phyloP scores from a whole-genome alignment of 495 filamentous ascomycete genomes.

The Podospora conica region DNA sequence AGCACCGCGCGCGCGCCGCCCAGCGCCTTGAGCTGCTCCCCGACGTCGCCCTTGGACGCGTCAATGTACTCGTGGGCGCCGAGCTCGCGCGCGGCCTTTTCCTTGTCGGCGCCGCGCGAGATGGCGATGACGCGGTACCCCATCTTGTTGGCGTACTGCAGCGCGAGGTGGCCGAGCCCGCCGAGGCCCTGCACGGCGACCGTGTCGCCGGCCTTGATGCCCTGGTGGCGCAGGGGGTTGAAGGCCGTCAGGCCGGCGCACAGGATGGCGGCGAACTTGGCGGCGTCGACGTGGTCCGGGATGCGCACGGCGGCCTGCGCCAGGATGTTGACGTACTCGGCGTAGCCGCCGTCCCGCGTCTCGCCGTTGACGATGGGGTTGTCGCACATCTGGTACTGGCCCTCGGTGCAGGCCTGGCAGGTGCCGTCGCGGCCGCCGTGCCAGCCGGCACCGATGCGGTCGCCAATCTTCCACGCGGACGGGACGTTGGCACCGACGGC shows the following conservation, averaged over 20 bases:
- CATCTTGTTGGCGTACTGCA: constrained; percentile 60
- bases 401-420: constrained; percentile 26
- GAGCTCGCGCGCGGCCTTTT: constrained; percentile 52
- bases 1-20: constrained; percentile 60
- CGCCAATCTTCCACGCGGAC: constrained; percentile 34
- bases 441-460: constrained; percentile 40
- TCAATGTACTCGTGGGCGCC: constrained; percentile 67
- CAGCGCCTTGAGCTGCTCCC: constrained; percentile 45
- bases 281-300: constrained; percentile 51
- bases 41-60: constrained; percentile 46
- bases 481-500: constrained; percentile 55
- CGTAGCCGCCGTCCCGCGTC: constrained; percentile 34
- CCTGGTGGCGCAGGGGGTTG: constrained; percentile 60
- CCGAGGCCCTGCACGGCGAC: constrained; percentile 63
- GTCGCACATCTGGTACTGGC: constrained; percentile 52
- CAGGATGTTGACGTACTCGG: constrained; percentile 57
- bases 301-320: constrained; percentile 59
- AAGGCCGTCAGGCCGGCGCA: constrained; percentile 70
- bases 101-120: constrained; percentile 51
- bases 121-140: constrained; percentile 61
- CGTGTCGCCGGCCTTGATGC: constrained; percentile 48
- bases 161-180: constrained; percentile 60
- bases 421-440: constrained; percentile 25
- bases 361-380: constrained; percentile 47
- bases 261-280: constrained; percentile 58